Base-by-base conservation (phyloP, 192 early-diverging fungal genomes). In the Linnemannia schmuckeri region DNA sequence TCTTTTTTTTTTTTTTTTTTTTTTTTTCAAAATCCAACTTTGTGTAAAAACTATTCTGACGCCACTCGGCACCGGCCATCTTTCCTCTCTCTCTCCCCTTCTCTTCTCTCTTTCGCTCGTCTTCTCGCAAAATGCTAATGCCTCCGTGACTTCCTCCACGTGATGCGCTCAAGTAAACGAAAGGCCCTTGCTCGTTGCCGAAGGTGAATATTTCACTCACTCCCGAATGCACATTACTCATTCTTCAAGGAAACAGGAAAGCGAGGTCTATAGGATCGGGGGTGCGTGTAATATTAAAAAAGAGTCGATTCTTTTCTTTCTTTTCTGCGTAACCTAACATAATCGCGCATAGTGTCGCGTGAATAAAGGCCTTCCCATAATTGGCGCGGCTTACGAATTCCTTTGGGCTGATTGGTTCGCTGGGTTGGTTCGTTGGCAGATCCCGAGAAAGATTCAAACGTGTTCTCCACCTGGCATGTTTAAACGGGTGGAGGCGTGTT, bases 401-500 rank as follows among this genome's bases (percentile, higher is more conserved):
- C 24, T n/a, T 55, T 49, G 42, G 15, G 49, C 63, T 12, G 68
- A 38, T 17, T 49, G 47, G 47, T 49, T 49, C 15, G 49, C 5
- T 52, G 20, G 18, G 17, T 52, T 22, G 20, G 5, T 17, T 52
- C 4, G 49, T 52, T 22, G 20, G 35, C 38, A 6, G 37, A 70
- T 4, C 17, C n/a, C 2, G 20, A 38, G 17, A 38, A 6, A 70
- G 0, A 71, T 61, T 37, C 74, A 17, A 75, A 9, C 52, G 30
- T 37, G 27, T 30, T 75, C 52, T 57, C 33, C n/a, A 12, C 33
- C 24, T 20, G 30, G 27, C 9, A 54, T 0, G 2, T 35, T 35
- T 55, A 47, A 30, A 37, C 76, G 22, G 85, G 76, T 20, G 75
- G 57, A 68, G 84, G 79, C 2, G 85, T 81, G 72, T 78, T 78